These are phyloP conservation scores for Linderniella brevidens DNA, from an alignment of 257 asterid genomes.

Conservation along the genomic window DNA sequence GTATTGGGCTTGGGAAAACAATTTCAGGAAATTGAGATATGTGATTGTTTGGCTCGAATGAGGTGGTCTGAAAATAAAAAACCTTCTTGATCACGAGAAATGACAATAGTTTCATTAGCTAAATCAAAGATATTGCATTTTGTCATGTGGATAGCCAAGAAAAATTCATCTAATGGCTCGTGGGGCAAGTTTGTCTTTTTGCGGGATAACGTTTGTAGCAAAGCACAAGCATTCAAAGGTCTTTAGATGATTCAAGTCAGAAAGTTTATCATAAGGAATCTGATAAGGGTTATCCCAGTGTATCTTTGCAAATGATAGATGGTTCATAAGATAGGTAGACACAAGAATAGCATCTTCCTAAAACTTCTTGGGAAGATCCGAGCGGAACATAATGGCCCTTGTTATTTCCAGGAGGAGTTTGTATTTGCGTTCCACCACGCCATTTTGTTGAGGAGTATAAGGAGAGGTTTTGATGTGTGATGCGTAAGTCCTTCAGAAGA, in stretches of 20 bases:
- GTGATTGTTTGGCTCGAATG: too few relatives aligned
- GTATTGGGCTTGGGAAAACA: too few relatives aligned
- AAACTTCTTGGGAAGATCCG: background rate
- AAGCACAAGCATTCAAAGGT: background rate
- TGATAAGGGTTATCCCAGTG: background rate
- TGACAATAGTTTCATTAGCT: too few relatives aligned
- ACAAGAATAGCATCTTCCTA: background rate
- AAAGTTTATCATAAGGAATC: background rate
- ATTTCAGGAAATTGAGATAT: too few relatives aligned
- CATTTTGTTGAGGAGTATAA: background rate
- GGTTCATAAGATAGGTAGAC: background rate
- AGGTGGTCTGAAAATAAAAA: background rate
- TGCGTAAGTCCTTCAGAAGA: background rate
- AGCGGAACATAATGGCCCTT: background rate
- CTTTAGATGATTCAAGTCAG: background rate
- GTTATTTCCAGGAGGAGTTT: background rate
- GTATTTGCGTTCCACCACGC: background rate
- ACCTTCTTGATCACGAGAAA: background rate
- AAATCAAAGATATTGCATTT: background rate
- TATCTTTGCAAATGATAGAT: background rate
- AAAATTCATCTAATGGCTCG: background rate
- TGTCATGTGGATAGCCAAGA: background rate
- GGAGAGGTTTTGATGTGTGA: background rate
- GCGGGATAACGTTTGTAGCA: background rate
- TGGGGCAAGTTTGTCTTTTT: background rate